A percentile compares a stretch with the other conserved stretches of the same genome.
These are phyloP conservation scores for Magnolia officinalis DNA, from an alignment of 164 flowering plant species.

Conservation along the genomic window DNA sequence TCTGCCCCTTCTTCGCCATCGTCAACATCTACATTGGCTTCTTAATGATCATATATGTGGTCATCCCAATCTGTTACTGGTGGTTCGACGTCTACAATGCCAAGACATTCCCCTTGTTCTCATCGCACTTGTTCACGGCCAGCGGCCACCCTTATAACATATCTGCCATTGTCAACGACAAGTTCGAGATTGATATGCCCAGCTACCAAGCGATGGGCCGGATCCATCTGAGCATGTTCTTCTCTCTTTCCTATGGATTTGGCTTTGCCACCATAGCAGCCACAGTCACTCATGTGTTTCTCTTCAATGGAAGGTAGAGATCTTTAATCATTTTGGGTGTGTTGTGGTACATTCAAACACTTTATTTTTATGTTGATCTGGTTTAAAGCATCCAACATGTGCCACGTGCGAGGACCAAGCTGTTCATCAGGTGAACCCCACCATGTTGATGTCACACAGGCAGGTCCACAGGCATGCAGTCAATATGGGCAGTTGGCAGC, in stretches of 20 bases:
- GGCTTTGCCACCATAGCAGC: constrained; percentile 58
- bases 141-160: constrained; percentile 36
- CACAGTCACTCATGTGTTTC: constrained; percentile 48
- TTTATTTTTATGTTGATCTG: neutral
- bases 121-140: constrained; percentile 34
- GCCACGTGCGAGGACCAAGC: too few species aligned
- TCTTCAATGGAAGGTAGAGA: constrained; percentile 57
- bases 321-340: neutral
- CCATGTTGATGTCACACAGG: too few species aligned
- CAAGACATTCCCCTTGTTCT: constrained; percentile 41
- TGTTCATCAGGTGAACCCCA: too few species aligned
- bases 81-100: constrained; percentile 32
- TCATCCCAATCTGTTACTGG: constrained; percentile 43
- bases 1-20: constrained; percentile 41
- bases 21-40: constrained; percentile 39
- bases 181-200: constrained; percentile 39
- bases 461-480: too few species aligned
- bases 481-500: too few species aligned
- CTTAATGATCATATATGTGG: constrained; percentile 26
- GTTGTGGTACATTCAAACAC: neutral
- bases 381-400: too few species aligned
- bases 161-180: constrained; percentile 36
- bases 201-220: constrained; percentile 34
- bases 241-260: constrained; percentile 51
- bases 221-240: constrained; percentile 43